Percentiles rank a stretch among this genome's conserved stretches.
Conservation (phyloP, 2,329 filamentous ascomycete genomes). For the Fusarium hostae region DNA sequence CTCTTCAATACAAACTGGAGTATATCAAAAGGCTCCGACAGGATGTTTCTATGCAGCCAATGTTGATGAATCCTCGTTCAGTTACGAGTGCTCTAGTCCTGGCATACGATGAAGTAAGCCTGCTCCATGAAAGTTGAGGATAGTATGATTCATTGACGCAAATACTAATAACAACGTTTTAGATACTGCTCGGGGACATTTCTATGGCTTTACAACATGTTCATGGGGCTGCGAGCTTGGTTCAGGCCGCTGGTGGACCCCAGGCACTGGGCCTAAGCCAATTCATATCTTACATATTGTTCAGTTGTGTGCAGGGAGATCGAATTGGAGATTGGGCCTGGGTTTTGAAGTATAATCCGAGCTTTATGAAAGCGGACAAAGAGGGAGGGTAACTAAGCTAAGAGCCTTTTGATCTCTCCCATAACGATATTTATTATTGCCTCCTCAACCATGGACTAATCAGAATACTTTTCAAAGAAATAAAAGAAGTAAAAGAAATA, state of each 20-base stretch:
- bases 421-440: too few species aligned
- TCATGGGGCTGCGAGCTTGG: not conserved
- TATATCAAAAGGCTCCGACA: not conserved
- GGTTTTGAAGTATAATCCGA: not conserved
- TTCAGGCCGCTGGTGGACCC: not conserved
- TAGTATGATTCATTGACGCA: too few species aligned
- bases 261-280: not conserved
- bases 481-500: too few species aligned
- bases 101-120: not conserved
- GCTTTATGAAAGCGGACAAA: too few species aligned
- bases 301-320: not conserved
- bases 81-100: not conserved
- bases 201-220: not conserved
- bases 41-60: not conserved
- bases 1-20: not conserved
- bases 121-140: too few species aligned
- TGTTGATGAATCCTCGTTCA: not conserved
- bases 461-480: too few species aligned
- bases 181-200: not conserved
- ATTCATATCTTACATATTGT: not conserved
- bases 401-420: too few species aligned
- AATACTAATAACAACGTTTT: too few species aligned
- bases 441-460: too few species aligned
- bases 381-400: too few species aligned
- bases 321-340: not conserved